Evolutionary conservation across 139 green algal genomes (phyloP).

Genomic region (Astrephomene gubernaculifera): DNA sequence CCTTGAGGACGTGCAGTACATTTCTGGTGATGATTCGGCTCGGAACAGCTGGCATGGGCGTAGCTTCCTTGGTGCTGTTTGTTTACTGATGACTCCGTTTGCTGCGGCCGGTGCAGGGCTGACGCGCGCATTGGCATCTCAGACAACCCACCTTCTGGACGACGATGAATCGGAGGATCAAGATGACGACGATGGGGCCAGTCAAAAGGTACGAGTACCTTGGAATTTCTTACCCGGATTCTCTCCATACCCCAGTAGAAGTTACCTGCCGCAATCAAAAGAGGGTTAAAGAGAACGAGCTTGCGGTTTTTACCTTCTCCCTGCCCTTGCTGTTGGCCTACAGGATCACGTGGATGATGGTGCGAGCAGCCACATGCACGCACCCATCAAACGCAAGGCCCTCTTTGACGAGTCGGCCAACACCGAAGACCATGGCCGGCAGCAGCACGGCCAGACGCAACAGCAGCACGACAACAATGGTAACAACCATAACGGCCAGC

Average conservation of each 20-base stretch:
- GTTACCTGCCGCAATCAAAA: too few relatives aligned
- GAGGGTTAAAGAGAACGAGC: too few relatives aligned
- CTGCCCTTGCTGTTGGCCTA: neutral
- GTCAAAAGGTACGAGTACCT: neutral
- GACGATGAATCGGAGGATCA: constrained; percentile 14
- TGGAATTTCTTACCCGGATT: too few relatives aligned
- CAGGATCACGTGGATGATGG: neutral
- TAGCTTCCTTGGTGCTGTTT: neutral
- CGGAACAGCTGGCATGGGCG: too few relatives aligned
- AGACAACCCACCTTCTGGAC: constrained; percentile 34
- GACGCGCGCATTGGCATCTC: constrained; percentile 11
- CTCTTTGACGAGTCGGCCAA: neutral
- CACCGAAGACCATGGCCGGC: neutral
- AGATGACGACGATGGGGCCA: neutral
- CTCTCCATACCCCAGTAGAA: too few relatives aligned
- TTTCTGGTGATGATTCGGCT: too few relatives aligned
- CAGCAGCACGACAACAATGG: too few relatives aligned
- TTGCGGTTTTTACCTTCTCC: too few relatives aligned
- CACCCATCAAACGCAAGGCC: neutral
- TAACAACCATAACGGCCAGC: neutral
- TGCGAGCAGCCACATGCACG: neutral
- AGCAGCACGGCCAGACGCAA: neutral
- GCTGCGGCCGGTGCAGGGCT: neutral
- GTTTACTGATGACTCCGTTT: neutral
- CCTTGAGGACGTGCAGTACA: too few relatives aligned